Evolutionary conservation across 169 alveolate genomes (phyloP).

Genomic region (Prorocentrum cordatum): DNA sequence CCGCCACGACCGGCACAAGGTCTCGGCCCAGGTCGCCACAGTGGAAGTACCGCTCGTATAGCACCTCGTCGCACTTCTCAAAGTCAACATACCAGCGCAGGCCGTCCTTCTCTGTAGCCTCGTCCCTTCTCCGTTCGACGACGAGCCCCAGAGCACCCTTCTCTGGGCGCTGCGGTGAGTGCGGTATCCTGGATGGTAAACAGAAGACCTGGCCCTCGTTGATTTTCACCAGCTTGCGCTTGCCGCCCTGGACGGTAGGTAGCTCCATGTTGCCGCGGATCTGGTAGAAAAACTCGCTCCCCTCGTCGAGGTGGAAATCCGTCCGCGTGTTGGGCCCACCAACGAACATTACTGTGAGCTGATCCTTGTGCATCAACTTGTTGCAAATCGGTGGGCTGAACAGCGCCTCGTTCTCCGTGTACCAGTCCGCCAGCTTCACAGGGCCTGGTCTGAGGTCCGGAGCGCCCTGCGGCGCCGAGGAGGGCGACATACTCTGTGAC

Average conservation of each 20-base stretch:
- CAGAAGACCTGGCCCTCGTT: constrained; percentile 14
- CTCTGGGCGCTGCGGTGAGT: constrained; percentile 36
- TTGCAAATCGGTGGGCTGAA: constrained; percentile 24
- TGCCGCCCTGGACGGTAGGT: not conserved
- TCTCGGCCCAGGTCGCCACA: not conserved
- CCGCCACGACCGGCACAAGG: constrained; percentile 1
- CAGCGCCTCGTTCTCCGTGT: not conserved
- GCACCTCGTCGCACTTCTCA: not conserved
- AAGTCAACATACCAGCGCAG: not conserved
- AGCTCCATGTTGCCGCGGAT: constrained; percentile 6
- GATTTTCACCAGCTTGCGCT: not conserved
- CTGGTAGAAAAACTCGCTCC: constrained; percentile 17
- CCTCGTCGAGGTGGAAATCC: constrained; percentile 20
- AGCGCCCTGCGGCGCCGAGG: too few species aligned
- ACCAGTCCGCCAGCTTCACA: not conserved
- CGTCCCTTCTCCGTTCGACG: not conserved
- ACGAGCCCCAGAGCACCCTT: not conserved
- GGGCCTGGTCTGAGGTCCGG: too few species aligned
- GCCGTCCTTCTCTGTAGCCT: not conserved
- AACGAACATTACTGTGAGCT: constrained; percentile 20
- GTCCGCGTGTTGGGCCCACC: constrained; percentile 21
- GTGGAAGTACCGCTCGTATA: constrained; percentile 20
- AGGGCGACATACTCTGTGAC: too few species aligned
- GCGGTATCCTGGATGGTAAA: constrained; percentile 1
- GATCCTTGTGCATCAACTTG: constrained; percentile 1